These are phyloP conservation scores for Chlamydomonas reinhardtii DNA, from an alignment of 163 green algal genomes.

Conservation along the genomic window DNA sequence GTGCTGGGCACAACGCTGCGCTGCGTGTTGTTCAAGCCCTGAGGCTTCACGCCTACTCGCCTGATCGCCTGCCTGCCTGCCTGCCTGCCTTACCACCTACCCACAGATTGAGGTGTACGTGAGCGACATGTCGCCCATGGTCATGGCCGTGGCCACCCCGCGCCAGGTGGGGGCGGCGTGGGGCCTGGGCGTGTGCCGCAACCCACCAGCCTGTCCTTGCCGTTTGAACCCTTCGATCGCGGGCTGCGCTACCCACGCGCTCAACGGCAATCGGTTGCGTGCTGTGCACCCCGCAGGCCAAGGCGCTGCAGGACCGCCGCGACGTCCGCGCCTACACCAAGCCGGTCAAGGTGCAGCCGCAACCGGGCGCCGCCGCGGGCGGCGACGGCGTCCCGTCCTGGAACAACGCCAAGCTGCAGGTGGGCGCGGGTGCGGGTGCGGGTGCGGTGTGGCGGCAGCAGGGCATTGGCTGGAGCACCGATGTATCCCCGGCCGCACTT, in stretches of 20 bases:
- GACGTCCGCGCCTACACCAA: constrained; percentile 57
- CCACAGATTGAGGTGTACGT: constrained; percentile 72
- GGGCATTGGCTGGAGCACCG: no score
- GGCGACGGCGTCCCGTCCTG: background rate
- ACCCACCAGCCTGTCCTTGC: no score
- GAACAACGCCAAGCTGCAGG: background rate
- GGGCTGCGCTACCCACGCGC: no score
- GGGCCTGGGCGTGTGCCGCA: no score
- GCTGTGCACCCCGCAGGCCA: background rate
- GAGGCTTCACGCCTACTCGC: no score
- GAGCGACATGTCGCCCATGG: constrained; percentile 78
- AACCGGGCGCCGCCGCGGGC: constrained; percentile 5
- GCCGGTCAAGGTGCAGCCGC: constrained; percentile 43
- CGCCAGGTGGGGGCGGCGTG: constrained; percentile 30
- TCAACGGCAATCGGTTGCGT: no score
- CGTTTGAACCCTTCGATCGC: no score
- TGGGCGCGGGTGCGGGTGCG: background rate
- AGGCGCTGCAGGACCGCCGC: background rate
- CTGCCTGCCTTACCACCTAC: no score
- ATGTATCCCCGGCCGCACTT: no score
- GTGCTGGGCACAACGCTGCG: no score
- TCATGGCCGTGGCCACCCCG: constrained; percentile 65
- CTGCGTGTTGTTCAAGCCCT: no score
- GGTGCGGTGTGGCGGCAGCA: background rate
- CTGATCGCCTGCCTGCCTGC: no score